These are phyloP conservation scores for Boletus sp. DNA, from an alignment of 768 basidiomycete species.

Conservation along the genomic window DNA sequence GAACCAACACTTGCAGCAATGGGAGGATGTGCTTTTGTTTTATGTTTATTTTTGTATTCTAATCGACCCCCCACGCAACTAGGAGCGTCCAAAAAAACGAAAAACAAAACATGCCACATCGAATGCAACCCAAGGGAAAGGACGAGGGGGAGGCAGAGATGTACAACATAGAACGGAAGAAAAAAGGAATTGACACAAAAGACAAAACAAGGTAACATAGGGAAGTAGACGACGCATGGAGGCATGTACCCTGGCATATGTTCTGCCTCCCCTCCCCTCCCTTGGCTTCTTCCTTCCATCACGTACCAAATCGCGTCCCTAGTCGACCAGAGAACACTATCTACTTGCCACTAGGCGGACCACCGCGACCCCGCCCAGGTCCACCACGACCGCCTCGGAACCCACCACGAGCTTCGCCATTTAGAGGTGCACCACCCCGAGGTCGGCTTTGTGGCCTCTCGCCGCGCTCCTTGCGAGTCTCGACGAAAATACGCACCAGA, in stretches of 20 bases:
- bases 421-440: conserved; percentile 57
- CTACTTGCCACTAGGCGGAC: conserved; percentile 27
- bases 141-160: conserved; percentile 3
- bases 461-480: conserved; percentile 88
- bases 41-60: conserved; percentile 8
- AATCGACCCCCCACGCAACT: conserved; percentile 26
- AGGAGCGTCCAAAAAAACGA: conserved; percentile 15
- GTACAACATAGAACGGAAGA: conserved; percentile 14
- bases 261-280: not conserved
- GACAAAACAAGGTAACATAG: conserved; percentile 15
- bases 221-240: conserved; percentile 6
- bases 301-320: conserved; percentile 1
- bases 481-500: conserved; percentile 64
- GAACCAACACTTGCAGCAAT: no score
- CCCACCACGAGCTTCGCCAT: conserved; percentile 45
- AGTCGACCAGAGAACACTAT: not conserved
- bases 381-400: conserved; percentile 46
- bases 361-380: conserved; percentile 42
- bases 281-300: not conserved
- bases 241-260: conserved; percentile 12
- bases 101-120: conserved; percentile 5
- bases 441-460: conserved; percentile 68
- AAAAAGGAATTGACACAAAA: conserved; percentile 1
- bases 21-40: not conserved
- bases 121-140: conserved; percentile 11